A percentile compares a stretch with the other conserved stretches of the same genome.
These are phyloP conservation scores for Dryas octopetala DNA, from an alignment of 306 rosid species.

Conservation along the genomic window DNA sequence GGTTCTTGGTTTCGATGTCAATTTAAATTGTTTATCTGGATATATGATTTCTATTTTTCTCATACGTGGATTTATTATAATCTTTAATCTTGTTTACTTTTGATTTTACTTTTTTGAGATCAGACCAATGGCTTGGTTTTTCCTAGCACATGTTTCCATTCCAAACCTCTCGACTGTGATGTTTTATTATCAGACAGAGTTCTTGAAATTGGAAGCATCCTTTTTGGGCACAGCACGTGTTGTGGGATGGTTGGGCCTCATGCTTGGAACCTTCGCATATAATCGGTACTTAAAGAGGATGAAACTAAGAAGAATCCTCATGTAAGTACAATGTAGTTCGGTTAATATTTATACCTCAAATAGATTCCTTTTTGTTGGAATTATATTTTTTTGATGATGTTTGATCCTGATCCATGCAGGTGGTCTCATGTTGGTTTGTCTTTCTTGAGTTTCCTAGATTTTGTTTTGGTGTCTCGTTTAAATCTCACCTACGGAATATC, in stretches of 20 bases:
- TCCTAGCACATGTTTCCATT: slow-evolving; percentile 63
- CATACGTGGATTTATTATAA: background rate
- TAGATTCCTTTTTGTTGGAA: background rate
- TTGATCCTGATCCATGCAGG: slow-evolving; percentile 45
- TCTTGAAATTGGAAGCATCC: slow-evolving; percentile 71
- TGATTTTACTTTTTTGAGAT: slow-evolving; percentile 31
- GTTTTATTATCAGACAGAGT: slow-evolving; percentile 77
- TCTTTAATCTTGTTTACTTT: slow-evolving; percentile 27
- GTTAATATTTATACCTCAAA: slow-evolving; percentile 6
- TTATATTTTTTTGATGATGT: slow-evolving; percentile 21
- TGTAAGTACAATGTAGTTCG: slow-evolving; percentile 43
- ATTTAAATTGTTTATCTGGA: background rate
- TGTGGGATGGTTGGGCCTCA: slow-evolving; percentile 80
- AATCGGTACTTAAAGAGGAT: slow-evolving; percentile 63
- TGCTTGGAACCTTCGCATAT: slow-evolving; percentile 71
- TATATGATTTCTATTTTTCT: slow-evolving; percentile 8
- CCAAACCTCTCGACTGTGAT: slow-evolving; percentile 73
- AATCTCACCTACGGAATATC: slow-evolving; percentile 59
- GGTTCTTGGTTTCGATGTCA: background rate
- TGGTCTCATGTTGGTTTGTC: slow-evolving; percentile 64
- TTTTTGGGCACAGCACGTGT: slow-evolving; percentile 74
- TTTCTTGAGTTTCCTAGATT: slow-evolving; percentile 54
- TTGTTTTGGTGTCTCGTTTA: slow-evolving; percentile 56
- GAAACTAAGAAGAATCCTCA: slow-evolving; percentile 67
- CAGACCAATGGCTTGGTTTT: slow-evolving; percentile 93